These are phyloP conservation scores for Sporothrix mexicana DNA, from an alignment of 2,329 filamentous ascomycete species.

Conservation along the genomic window DNA sequence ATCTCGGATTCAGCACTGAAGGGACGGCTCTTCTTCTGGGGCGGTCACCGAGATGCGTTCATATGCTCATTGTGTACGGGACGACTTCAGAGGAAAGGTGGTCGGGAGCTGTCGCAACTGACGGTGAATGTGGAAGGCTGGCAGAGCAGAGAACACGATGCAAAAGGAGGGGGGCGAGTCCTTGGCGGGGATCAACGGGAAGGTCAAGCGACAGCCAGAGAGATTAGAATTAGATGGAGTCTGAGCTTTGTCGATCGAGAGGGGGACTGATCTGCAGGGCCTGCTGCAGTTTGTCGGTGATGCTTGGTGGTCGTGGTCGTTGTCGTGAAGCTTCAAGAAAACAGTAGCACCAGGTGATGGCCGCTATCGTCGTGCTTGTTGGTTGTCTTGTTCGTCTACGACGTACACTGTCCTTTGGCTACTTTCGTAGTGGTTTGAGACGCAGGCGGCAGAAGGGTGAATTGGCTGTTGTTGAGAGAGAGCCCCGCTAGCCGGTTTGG, in stretches of 20 bases:
- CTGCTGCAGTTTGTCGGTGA: slow-evolving; percentile 26
- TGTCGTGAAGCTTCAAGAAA: neutral
- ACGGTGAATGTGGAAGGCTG: neutral
- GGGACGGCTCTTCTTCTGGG: slow-evolving; percentile 8
- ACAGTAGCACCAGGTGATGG: neutral
- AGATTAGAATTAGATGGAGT: too few species aligned
- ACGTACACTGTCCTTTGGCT: slow-evolving; percentile 6
- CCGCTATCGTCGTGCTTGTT: slow-evolving; percentile 4
- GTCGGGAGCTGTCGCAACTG: neutral
- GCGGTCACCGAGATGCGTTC: slow-evolving; percentile 4
- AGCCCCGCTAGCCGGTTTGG: slow-evolving; percentile 26
- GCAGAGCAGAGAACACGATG: neutral
- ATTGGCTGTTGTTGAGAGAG: slow-evolving; percentile 22
- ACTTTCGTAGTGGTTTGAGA: slow-evolving; percentile 18
- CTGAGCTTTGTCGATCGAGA: neutral
- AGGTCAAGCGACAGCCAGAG: neutral
- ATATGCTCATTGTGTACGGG: slow-evolving; percentile 23
- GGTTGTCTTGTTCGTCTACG: neutral
- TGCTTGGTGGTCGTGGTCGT: neutral
- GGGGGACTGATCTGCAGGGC: slow-evolving; percentile 13
- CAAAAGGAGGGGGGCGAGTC: slow-evolving; percentile 7
- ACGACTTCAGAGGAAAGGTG: neutral
- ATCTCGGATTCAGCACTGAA: slow-evolving; percentile 47
- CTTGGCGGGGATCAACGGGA: slow-evolving; percentile 1
- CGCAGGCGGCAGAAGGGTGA: slow-evolving; percentile 11